Evolutionary conservation across 305 asterid genomes (phyloP), one percentile per base, ranked within the genome.

Genomic region (Lippia alba): DNA sequence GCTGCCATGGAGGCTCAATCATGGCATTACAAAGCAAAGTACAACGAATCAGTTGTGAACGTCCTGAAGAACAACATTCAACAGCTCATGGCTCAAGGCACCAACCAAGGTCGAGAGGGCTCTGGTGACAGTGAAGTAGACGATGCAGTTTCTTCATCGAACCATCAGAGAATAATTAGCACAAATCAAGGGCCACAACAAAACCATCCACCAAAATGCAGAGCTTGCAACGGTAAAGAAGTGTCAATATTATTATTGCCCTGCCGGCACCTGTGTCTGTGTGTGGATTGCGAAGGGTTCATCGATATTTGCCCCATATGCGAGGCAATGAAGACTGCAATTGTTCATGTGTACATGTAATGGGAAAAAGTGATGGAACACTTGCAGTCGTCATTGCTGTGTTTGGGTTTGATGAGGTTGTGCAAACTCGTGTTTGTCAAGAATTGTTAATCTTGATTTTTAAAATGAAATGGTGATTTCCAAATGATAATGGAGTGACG

Each of bases 11-110:
- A 90, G 59, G 96, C 92, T 18, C 96, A 87, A 40, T 73, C 89
- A 0, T 89, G 96, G 96, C 94, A 86, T 67, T 78, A 81, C 82
- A 75, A 75, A 76, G 94, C 96, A 39, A 87, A 87, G 79, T 81
- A 87, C 86, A 87, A 84, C n/a, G 94, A 90, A 61, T 87, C 94
- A 16, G 80, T 87, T 0, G 81, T 82, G 36, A 84, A 76, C 57
- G 80, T 75, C 69, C 84, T 90, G 19, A 87, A 86, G 50, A 68
- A 62, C 86, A 87, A 87, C 64, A 83, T 90, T 36, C 90, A 87
- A 78, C 92, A 84, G 78, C 78, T 84, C 58, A 77, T 86, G 79
- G 89, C 79, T 4, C 91, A 86, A 46, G 84, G 87, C 65, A 51
- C 76, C 0, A 63, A 61, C 51, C 89, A 67, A 45, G 88, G 76